Base-by-base conservation (phyloP, 1,139 yeast species). In the Kurtzmaniella quercitrusa region DNA sequence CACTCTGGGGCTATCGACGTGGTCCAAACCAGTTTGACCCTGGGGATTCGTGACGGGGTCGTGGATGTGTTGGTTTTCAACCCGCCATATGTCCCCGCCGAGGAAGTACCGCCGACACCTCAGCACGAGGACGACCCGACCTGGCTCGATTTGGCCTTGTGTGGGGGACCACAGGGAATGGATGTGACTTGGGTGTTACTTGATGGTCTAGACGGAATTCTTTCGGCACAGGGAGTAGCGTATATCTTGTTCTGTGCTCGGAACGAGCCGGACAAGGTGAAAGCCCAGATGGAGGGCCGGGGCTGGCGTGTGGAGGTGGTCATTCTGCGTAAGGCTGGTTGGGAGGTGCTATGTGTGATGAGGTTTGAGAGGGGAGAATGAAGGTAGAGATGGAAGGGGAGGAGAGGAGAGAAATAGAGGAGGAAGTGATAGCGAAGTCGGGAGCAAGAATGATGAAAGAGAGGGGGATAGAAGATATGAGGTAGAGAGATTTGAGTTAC, bases 71-170 rank as follows among this genome's bases (percentile, higher is more conserved):
- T 93, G 19, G 71, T 93, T 1, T 93, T 91, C 65, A 93, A 93
- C 56, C 98, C 98, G 1, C 98, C 98, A 0, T 93, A 93, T 58
- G 98, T 93, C 1, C 98, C 98, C 0, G 88, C 93, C 2, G 88
- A 81, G 46, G 68, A 65, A 2, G 76, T 78, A 1, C 84, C 84
- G 0, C 53, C 50, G 0, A 75, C 85, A 0, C 96, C 97, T 0
- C 49, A 54, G 0, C 57, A 56, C 12, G 73, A 65, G 1, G 72
- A 72, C 12, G 79, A 75, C 19, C 70, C 73, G 16, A 62, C 68
- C 4, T 90, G 97, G 97, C 68, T 93, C 2, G 97, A 91, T 57
- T 66, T 91, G 50, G 98, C 98, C 0, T 70, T 93, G 21, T 73
- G 85, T 23, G 98, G 98, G 0, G 98, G 98, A 0, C 67, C 70